Conservation (phyloP, 768 basidiomycete species). For the Royoungia palumana region DNA sequence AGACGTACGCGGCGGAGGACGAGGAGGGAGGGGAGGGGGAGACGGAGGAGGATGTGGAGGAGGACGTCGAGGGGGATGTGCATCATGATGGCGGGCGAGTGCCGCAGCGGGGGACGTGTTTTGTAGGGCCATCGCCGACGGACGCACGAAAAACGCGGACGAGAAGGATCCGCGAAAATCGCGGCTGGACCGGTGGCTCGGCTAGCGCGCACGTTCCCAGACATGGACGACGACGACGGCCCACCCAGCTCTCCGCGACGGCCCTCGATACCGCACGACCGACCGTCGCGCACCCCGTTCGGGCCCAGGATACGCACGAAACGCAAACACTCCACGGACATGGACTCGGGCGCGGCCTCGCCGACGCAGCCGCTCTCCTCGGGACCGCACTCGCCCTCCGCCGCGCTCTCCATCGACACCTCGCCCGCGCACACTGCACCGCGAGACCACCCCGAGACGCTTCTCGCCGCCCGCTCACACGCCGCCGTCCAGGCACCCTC, state of each 20-base stretch:
- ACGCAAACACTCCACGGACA: conserved; percentile 14
- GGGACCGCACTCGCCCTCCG: neutral
- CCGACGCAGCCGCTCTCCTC: neutral
- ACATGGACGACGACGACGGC: conserved; percentile 18
- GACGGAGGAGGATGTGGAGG: conserved; percentile 40
- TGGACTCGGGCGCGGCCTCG: neutral
- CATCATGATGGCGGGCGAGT: neutral
- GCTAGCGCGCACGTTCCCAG: neutral
- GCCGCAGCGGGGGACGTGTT: too few species aligned
- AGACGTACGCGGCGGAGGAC: conserved; percentile 45
- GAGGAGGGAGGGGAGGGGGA: conserved; percentile 42
- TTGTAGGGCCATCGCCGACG: neutral
- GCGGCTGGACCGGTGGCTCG: neutral
- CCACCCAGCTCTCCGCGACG: neutral
- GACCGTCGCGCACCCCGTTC: conserved; percentile 20
- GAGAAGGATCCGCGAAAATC: conserved; percentile 21
- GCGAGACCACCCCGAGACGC: neutral
- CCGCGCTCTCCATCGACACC: too few species aligned
- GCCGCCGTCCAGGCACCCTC: conserved; percentile 13
- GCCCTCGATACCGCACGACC: conserved; percentile 17
- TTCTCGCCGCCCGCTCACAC: conserved; percentile 1
- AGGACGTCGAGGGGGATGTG: conserved; percentile 49
- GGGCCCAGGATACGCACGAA: conserved; percentile 22
- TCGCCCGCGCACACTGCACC: too few species aligned
- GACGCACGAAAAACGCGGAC: conserved; percentile 23